Evolutionary conservation across 2,329 filamentous ascomycete species (phyloP).

Genomic region (Alternaria gaisen): DNA sequence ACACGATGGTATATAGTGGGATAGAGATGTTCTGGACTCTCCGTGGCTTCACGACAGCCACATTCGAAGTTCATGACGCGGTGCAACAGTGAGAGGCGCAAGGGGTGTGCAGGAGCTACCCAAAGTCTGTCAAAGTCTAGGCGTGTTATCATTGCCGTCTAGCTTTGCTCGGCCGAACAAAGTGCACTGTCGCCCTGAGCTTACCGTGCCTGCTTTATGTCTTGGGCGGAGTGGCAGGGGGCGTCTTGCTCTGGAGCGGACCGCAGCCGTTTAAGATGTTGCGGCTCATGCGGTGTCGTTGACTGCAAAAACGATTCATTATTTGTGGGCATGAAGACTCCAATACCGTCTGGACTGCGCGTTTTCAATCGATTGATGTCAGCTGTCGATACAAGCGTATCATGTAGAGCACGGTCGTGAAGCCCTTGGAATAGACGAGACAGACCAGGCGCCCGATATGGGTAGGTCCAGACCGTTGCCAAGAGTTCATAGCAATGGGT

Average conservation of each 20-base stretch:
- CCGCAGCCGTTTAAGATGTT: conserved; percentile 1
- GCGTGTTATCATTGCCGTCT: neutral
- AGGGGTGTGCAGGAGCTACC: neutral
- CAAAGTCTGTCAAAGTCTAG: neutral
- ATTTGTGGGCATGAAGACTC: neutral
- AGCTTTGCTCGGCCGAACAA: conserved; percentile 1
- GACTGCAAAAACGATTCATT: neutral
- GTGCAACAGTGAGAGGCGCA: neutral
- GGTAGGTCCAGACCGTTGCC: conserved; percentile 38
- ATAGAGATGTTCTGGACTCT: neutral
- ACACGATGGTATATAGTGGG: neutral
- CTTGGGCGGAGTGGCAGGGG: neutral
- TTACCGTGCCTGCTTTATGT: neutral
- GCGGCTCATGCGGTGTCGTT: neutral
- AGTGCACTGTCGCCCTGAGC: neutral
- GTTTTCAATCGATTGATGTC: conserved; percentile 4
- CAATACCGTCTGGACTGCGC: neutral
- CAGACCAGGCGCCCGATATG: conserved; percentile 8
- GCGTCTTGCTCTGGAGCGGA: conserved; percentile 5
- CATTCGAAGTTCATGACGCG: neutral
- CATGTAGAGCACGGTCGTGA: conserved; percentile 9
- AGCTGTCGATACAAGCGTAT: conserved; percentile 11
- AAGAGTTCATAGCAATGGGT: conserved; percentile 27
- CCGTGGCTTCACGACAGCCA: conserved; percentile 1
- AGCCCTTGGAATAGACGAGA: conserved; percentile 9